Evolutionary conservation across 495 filamentous ascomycete genomes (phyloP), one percentile per base, ranked within the genome.

Genomic region (Penicillium lividum): DNA sequence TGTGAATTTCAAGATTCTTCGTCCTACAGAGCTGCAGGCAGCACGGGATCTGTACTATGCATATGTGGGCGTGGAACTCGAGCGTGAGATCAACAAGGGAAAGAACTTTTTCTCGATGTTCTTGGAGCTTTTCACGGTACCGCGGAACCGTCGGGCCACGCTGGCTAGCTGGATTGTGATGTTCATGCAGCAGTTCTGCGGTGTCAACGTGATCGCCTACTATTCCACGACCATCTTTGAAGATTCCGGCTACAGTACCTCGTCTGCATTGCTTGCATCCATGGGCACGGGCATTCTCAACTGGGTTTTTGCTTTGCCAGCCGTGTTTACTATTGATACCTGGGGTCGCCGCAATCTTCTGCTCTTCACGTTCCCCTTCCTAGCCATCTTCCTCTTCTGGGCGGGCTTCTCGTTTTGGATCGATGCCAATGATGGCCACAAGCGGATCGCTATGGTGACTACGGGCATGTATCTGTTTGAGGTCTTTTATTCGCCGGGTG

Each of bases 281-380:
- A 80, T 83, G 74, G 86, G 86, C 5, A 86, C 82, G 5, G 89
- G 88, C 10, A 77, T 85, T 43, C 63, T 88, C 27, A 87, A 88
- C 62, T 86, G 86, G 71, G 65, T 89, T 34, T 88, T 86, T 54
- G 83, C 86, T 4, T 72, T 82, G 28, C 89, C 88, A 6, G 86
- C 89, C 4, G 74, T 90, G 53, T 86, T 84, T 68, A 87, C 86
- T 0, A 88, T 87, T 49, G 84, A 87, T 64, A 88, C 84, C 3
- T 87, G 80, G 64, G 85, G 85, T 4, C 78, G 85, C 7, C 81
- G 86, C 6, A 78, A 81, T 28, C 68, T 89, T n/a, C 75, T 89
- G 5, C 74, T 88, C 1, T 82, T 85, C 59, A 87, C 86, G 0
- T 85, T 88, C 64, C 86, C 86, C 1, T 81, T 84, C 57, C 80